Percentiles rank a stretch among this genome's conserved stretches.
Conservation (phyloP, 805 yeast genomes). For the Metschnikowia borealis region DNA sequence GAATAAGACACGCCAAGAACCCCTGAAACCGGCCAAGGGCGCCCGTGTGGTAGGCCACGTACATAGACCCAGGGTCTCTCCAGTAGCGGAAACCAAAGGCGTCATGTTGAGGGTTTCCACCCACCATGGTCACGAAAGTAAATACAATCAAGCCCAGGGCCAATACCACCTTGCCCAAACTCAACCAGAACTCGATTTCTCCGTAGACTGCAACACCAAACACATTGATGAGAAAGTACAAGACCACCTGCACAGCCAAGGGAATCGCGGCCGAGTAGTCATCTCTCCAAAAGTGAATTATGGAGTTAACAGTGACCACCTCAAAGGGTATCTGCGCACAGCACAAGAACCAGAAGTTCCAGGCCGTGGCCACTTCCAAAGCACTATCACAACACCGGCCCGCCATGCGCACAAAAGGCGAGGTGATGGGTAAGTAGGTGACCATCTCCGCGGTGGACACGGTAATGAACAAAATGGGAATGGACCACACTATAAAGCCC, state of each 20-base stretch:
- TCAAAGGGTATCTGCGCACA: conserved; percentile 81
- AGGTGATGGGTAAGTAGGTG: conserved; percentile 67
- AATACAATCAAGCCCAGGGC: conserved; percentile 18
- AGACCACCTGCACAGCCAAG: conserved; percentile 57
- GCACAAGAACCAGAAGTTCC: conserved; percentile 75
- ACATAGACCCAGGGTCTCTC: conserved; percentile 19
- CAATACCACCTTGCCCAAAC: conserved; percentile 34
- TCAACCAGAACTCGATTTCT: conserved; percentile 50
- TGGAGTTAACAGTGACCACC: conserved; percentile 73
- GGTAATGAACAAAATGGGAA: conserved; percentile 64
- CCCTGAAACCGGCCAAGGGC: conserved; percentile 66
- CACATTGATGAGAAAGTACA: conserved; percentile 51
- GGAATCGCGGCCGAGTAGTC: conserved; percentile 72
- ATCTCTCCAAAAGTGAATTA: conserved; percentile 77
- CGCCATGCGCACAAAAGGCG: conserved; percentile 73
- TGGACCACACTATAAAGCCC: conserved; percentile 64
- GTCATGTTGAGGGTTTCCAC: conserved; percentile 20
- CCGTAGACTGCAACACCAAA: conserved; percentile 49
- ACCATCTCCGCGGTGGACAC: conserved; percentile 76
- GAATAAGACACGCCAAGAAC: conserved; percentile 61
- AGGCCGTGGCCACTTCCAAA: conserved; percentile 69
- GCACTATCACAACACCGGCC: conserved; percentile 76
- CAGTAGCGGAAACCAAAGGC: conserved; percentile 21
- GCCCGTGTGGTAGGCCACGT: conserved; percentile 37
- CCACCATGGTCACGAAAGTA: conserved; percentile 20